A percentile compares a stretch with the other conserved stretches of the same genome.
Evolutionary conservation across 108 stramenopile genomes (phyloP).

Genomic region (Pseudonitzschia multistriata): DNA sequence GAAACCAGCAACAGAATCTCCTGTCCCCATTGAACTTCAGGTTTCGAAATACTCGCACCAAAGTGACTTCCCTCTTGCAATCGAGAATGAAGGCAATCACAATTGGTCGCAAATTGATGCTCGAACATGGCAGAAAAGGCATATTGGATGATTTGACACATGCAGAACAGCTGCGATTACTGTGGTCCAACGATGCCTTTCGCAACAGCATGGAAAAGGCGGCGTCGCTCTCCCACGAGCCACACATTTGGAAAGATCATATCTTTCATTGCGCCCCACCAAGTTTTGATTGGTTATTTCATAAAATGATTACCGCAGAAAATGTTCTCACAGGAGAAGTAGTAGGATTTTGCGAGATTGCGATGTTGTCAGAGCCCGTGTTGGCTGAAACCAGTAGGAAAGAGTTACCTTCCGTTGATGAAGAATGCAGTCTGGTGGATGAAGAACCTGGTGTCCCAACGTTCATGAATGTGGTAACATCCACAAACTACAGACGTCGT

Average conservation of each 20-base stretch:
- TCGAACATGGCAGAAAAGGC: neutral
- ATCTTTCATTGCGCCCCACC: constrained; percentile 61
- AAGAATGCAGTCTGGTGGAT: constrained; percentile 4
- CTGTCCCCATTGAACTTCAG: constrained; percentile 16
- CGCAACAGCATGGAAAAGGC: constrained; percentile 45
- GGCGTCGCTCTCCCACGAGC: constrained; percentile 49
- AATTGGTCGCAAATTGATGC: constrained; percentile 32
- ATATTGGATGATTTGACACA: constrained; percentile 3
- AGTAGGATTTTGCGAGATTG: constrained; percentile 76
- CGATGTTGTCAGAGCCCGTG: constrained; percentile 46
- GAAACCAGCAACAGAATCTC: neutral
- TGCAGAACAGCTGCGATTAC: constrained; percentile 21
- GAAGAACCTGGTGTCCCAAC: constrained; percentile 36
- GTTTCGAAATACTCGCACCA: constrained; percentile 18
- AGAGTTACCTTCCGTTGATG: neutral
- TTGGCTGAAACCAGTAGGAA: neutral
- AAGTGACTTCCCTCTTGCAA: constrained; percentile 24
- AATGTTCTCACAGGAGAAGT: constrained; percentile 42
- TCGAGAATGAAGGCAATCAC: constrained; percentile 45
- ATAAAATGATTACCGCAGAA: constrained; percentile 70
- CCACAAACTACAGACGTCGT: constrained; percentile 46
- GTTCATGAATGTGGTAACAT: constrained; percentile 64
- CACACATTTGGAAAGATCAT: constrained; percentile 59
- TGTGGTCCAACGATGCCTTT: constrained; percentile 62
- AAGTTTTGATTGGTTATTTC: constrained; percentile 43